These are phyloP conservation scores for Saccharomycopsis fibuligera DNA, from an alignment of 805 yeast species.

Conservation along the genomic window DNA sequence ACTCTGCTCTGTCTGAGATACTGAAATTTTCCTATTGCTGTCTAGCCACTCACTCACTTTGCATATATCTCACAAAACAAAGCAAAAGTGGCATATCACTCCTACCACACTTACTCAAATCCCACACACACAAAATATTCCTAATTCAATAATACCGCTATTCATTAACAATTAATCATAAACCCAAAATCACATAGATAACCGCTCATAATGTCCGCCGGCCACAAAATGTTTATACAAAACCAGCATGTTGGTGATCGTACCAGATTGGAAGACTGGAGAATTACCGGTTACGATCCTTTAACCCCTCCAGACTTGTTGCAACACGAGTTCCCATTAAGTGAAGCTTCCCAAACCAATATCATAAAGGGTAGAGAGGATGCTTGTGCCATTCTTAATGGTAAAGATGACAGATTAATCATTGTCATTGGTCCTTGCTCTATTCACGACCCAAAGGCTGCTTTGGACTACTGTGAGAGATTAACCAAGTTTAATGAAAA, in stretches of 20 bases:
- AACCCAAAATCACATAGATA: too few species aligned
- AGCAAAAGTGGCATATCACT: too few species aligned
- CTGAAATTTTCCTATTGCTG: too few species aligned
- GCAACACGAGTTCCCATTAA: constrained; percentile 76
- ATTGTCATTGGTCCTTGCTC: constrained; percentile 97
- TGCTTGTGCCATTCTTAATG: constrained; percentile 65
- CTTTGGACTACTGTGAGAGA: constrained; percentile 76
- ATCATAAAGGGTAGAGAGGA: constrained; percentile 75
- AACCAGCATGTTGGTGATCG: constrained; percentile 85
- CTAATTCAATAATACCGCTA: too few species aligned
- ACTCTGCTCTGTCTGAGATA: too few species aligned
- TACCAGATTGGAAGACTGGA: constrained; percentile 66
- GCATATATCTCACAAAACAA: too few species aligned
- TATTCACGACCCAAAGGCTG: constrained; percentile 85
- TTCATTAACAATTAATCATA: too few species aligned
- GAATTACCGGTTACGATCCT: constrained; percentile 89
- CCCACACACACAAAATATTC: too few species aligned
- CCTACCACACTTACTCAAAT: too few species aligned
- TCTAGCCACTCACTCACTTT: too few species aligned
- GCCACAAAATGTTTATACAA: constrained; percentile 64
- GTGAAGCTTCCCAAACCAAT: constrained; percentile 46
- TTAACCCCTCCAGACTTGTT: constrained; percentile 86
- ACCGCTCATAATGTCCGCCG: background rate
- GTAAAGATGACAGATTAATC: constrained; percentile 74
- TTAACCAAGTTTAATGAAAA: constrained; percentile 64